phyloP scores from a whole-genome alignment of 148 eudicot genomes.

The Salicornia ramosissima region DNA sequence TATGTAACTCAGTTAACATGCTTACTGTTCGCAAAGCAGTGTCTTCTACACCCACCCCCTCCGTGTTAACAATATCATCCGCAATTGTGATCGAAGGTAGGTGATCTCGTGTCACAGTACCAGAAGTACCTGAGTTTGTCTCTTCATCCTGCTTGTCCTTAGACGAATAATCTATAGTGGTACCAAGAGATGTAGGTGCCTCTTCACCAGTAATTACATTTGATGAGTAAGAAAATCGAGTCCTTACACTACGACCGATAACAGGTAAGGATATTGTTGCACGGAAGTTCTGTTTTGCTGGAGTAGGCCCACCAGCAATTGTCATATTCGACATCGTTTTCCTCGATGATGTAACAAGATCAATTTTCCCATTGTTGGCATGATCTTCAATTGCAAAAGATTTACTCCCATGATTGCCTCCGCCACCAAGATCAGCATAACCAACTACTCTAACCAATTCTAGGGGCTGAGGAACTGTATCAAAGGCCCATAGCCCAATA shows the following conservation, averaged over 20 bases:
- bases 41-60: constrained; percentile 25
- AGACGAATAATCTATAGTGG: constrained; percentile 22
- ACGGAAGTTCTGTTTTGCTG: constrained; percentile 68
- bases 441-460: constrained; percentile 59
- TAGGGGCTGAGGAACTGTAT: constrained; percentile 45
- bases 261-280: constrained; percentile 85
- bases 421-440: constrained; percentile 35
- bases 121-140: constrained; percentile 19
- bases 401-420: constrained; percentile 19
- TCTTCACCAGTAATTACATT: constrained; percentile 25
- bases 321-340: constrained; percentile 47
- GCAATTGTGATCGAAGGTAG: constrained; percentile 17
- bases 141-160: constrained; percentile 24
- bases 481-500: constrained; percentile 60
- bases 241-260: constrained; percentile 76
- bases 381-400: constrained; percentile 22
- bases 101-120: constrained; percentile 24
- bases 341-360: constrained; percentile 20
- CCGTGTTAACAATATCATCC: constrained; percentile 18
- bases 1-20: background rate
- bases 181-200: constrained; percentile 21
- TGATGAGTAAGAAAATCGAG: constrained; percentile 45
- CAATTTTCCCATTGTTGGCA: constrained; percentile 26
- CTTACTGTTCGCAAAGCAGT: constrained; percentile 24
- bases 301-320: constrained; percentile 93